Conservation (phyloP, 2,329 filamentous ascomycete species). For the Lasiodiplodia theobromae region DNA sequence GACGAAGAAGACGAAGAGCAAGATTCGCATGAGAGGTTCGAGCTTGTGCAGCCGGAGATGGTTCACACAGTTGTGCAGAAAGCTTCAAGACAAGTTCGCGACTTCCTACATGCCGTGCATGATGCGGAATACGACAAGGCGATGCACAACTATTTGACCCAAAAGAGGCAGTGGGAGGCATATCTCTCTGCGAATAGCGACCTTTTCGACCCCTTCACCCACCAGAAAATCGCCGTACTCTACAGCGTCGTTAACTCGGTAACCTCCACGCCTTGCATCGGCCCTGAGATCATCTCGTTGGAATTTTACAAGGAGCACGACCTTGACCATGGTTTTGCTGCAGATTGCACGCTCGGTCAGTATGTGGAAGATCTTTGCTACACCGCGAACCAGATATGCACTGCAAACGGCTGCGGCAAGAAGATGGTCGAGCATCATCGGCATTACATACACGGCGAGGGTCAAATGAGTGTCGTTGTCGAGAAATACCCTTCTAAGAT, state of each 20-base stretch:
- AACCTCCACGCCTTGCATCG: conserved; percentile 91
- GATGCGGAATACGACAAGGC: conserved; percentile 97
- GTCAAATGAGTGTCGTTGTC: conserved; percentile 89
- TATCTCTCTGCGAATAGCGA: conserved; percentile 85
- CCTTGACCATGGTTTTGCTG: conserved; percentile 70
- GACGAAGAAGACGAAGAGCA: conserved; percentile 43
- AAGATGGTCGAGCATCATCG: conserved; percentile 92
- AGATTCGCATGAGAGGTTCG: conserved; percentile 70
- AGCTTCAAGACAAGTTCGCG: conserved; percentile 85
- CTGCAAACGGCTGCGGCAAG: conserved; percentile 83
- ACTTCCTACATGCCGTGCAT: conserved; percentile 92
- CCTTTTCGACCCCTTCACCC: conserved; percentile 91
- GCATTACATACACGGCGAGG: conserved; percentile 96
- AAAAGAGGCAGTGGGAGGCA: conserved; percentile 95
- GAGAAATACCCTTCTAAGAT: conserved; percentile 75
- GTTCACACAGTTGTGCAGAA: conserved; percentile 82
- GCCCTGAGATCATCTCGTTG: conserved; percentile 87
- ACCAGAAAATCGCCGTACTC: conserved; percentile 94
- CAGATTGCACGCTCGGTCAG: conserved; percentile 91
- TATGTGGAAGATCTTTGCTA: conserved; percentile 92
- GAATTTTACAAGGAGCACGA: conserved; percentile 94
- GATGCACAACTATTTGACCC: conserved; percentile 89
- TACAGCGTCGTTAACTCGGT: conserved; percentile 94
- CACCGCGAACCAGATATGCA: conserved; percentile 77
- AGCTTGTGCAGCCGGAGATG: conserved; percentile 95